Conservation (phyloP, 2,329 filamentous ascomycete species). For the Fusarium compactum region DNA sequence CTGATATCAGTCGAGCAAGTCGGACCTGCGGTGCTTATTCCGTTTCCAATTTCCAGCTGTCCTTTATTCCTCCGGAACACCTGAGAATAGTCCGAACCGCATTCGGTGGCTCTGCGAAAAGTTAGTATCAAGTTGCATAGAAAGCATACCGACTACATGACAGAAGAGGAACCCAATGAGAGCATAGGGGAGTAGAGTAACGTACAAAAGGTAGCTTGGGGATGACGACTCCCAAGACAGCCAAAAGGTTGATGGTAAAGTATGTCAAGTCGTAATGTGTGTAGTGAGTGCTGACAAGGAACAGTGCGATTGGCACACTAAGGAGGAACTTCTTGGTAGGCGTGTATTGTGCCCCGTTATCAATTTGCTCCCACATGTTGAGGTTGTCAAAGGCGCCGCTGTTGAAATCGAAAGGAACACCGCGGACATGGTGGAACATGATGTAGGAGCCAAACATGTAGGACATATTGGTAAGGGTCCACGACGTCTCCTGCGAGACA, state of each 20-base stretch:
- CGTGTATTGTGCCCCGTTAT: slow-evolving; percentile 98
- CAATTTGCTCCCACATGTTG: slow-evolving; percentile 99
- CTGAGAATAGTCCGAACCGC: slow-evolving; percentile 80
- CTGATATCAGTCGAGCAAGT: slow-evolving; percentile 43
- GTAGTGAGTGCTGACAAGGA: slow-evolving; percentile 97
- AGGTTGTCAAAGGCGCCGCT: slow-evolving; percentile 98
- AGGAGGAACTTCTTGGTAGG: slow-evolving; percentile 98
- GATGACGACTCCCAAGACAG: slow-evolving; percentile 91
- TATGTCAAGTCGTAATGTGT: slow-evolving; percentile 98
- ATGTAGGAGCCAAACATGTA: slow-evolving; percentile 99
- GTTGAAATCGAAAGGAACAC: slow-evolving; percentile 99
- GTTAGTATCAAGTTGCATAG: slow-evolving; percentile 43
- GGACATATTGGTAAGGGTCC: slow-evolving; percentile 98
- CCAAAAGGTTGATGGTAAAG: slow-evolving; percentile 97
- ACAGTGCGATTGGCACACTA: slow-evolving; percentile 92
- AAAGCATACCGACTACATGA: slow-evolving; percentile 3
- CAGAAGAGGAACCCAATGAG: neutral
- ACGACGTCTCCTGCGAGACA: slow-evolving; percentile 97
- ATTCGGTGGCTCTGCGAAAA: slow-evolving; percentile 76
- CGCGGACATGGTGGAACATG: slow-evolving; percentile 99
- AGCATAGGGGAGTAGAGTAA: slow-evolving; percentile 44
- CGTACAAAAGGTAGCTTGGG: slow-evolving; percentile 95
- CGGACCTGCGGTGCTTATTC: slow-evolving; percentile 28
- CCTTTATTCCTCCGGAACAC: slow-evolving; percentile 69
- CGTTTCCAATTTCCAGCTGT: slow-evolving; percentile 4